These are phyloP conservation scores for Russula emetica DNA, from an alignment of 768 basidiomycete genomes.

Conservation along the genomic window DNA sequence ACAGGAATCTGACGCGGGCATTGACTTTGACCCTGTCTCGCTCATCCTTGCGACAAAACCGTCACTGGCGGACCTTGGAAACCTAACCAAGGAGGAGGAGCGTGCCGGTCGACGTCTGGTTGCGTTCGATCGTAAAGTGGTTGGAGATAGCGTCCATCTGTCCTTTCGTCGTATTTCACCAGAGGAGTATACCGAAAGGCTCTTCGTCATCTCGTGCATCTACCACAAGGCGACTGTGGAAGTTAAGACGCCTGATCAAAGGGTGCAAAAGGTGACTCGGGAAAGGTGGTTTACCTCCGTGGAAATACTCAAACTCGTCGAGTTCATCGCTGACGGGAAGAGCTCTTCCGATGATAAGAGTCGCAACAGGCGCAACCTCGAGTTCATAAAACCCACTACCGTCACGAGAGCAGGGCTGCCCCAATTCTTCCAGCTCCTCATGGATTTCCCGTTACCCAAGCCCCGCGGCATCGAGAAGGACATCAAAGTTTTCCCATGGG, in stretches of 20 bases:
- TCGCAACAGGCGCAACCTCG: slow-evolving; percentile 88
- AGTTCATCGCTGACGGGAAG: slow-evolving; percentile 65
- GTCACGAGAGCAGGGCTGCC: slow-evolving; percentile 81
- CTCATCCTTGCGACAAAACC: slow-evolving; percentile 60
- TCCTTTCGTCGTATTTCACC: slow-evolving; percentile 73
- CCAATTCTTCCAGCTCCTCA: slow-evolving; percentile 90
- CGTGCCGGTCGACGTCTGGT: slow-evolving; percentile 75
- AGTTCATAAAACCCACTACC: slow-evolving; percentile 86
- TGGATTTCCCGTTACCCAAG: slow-evolving; percentile 92
- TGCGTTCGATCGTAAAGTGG: slow-evolving; percentile 74
- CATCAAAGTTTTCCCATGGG: slow-evolving; percentile 83
- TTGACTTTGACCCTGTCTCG: slow-evolving; percentile 47
- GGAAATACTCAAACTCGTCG: slow-evolving; percentile 90
- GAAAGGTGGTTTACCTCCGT: slow-evolving; percentile 90
- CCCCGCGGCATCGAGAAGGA: slow-evolving; percentile 98
- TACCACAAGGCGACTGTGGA: slow-evolving; percentile 70
- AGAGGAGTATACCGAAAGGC: slow-evolving; percentile 65
- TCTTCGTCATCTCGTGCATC: slow-evolving; percentile 92
- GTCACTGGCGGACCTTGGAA: slow-evolving; percentile 42
- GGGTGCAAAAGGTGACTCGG: slow-evolving; percentile 55
- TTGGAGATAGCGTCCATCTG: slow-evolving; percentile 70
- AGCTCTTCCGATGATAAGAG: slow-evolving; percentile 98
- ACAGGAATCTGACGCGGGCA: slow-evolving; percentile 31
- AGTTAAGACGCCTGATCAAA: too few species aligned
- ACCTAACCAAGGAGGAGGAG: slow-evolving; percentile 64